Percentiles rank a stretch among this genome's conserved stretches.
phyloP scores from a whole-genome alignment of 169 alveolate genomes.

The Amoebophrya sp. region DNA sequence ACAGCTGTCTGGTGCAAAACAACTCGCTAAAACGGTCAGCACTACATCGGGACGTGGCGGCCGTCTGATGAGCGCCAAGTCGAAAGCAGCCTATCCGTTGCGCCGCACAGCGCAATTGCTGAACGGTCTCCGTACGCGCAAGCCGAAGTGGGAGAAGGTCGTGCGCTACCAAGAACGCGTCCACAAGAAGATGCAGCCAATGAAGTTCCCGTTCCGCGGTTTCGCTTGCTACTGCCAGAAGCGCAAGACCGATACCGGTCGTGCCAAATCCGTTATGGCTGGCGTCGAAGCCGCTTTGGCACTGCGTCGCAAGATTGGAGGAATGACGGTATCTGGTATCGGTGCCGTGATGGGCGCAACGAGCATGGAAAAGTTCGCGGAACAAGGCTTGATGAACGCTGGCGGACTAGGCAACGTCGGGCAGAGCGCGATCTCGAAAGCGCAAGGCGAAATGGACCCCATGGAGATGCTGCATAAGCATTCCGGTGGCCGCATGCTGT shows the following conservation, averaged over 20 bases:
- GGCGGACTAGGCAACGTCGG: background rate
- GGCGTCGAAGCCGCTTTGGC: constrained; percentile 1
- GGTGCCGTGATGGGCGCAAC: background rate
- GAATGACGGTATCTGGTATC: background rate
- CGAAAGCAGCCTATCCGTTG: too few species aligned
- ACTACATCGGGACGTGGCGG: too few species aligned
- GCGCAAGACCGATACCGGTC: background rate
- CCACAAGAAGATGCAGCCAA: background rate
- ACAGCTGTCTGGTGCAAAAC: too few species aligned
- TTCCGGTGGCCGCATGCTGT: background rate
- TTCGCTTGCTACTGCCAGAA: background rate
- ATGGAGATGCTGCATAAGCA: background rate
- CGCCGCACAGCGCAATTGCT: background rate
- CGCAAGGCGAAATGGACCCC: background rate
- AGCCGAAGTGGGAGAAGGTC: background rate
- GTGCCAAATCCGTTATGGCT: background rate
- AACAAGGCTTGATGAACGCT: background rate
- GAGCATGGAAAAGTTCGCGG: background rate
- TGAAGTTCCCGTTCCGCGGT: constrained; percentile 10
- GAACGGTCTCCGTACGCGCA: background rate
- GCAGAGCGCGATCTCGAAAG: background rate
- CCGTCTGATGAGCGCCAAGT: too few species aligned
- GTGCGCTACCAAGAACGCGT: background rate
- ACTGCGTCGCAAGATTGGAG: background rate
- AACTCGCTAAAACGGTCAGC: too few species aligned